Base-by-base conservation (phyloP, 805 yeast genomes). In the Lipomyces yamadae region DNA sequence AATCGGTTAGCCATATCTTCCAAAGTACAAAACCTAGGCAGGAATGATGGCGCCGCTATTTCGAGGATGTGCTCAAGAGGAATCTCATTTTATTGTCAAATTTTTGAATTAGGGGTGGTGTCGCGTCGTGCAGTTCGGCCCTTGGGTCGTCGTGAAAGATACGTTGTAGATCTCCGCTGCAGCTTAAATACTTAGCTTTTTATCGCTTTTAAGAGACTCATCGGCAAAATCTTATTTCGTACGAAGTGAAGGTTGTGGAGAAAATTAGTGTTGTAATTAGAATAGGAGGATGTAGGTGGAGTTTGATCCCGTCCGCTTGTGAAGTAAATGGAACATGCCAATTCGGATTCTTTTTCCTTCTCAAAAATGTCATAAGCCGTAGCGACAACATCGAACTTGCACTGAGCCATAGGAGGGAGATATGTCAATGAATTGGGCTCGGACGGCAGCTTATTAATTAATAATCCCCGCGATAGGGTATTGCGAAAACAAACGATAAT, bases 21-120 rank as follows among this genome's bases (percentile, higher is more conserved):
- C 45, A 39, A 4, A 39, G 4, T 8, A 13, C 45, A 1, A 15
- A 60, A 7, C 57, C 50, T 60, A 37, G 62, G 62, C 37, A 50
- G 32, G 34, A 60, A 60, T 34, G 45, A 32, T 60, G 58, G 57
- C 30, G 18, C 53, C 32, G 13, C 45, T 45, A 60, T 33, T 24
- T 52, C 62, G 15, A 60, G 35, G 4, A 33, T 35, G 18, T 50
- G 29, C 35, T 60, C 4, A 60, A 60, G 30, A 56, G 35, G 45
- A 39, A 15, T 39, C 45, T n/a, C 15, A 15, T 39, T 39, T n/a
- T 39, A 39, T 15, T 11, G 45, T 39, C 45, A 39, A 39, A 13
- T 39, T 39, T n/a, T 39, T 6, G 45, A 39, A 39, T 39, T 39
- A n/a, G 45, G 45, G n/a, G 45, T 39, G n/a, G 45, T 13, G 18